phyloP scores from a whole-genome alignment of 106 monocot species.

The Allium sativum region DNA sequence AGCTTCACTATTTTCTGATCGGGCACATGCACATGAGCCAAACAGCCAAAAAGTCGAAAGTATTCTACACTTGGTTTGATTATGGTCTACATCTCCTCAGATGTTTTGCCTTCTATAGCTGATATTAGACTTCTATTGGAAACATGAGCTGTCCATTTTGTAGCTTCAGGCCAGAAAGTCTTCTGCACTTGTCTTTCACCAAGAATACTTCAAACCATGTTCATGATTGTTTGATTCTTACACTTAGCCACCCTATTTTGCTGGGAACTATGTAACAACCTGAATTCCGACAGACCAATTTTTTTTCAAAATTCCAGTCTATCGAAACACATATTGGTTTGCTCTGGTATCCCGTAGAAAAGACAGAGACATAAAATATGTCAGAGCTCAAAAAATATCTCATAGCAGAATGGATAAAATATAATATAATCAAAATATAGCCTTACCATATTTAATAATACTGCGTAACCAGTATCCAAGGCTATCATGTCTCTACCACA shows the following conservation, averaged over 20 bases:
- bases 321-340: too few species aligned
- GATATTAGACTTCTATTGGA: background rate
- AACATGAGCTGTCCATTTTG: background rate
- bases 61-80: background rate
- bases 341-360: too few species aligned
- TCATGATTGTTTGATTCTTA: slow-evolving; percentile 1
- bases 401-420: too few species aligned
- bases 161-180: slow-evolving; percentile 1
- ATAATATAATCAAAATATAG: too few species aligned
- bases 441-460: too few species aligned
- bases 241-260: slow-evolving; percentile 10
- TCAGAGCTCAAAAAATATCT: too few species aligned
- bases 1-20: background rate
- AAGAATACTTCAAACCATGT: slow-evolving; percentile 1
- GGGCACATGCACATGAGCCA: background rate
- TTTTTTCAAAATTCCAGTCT: too few species aligned
- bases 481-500: too few species aligned
- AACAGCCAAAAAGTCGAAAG: slow-evolving; percentile 1
- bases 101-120: background rate
- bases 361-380: too few species aligned
- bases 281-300: too few species aligned
- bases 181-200: background rate
- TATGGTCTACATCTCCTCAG: background rate
- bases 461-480: too few species aligned
- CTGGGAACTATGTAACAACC: slow-evolving; percentile 7